These are phyloP conservation scores for Sparassis latifolia DNA, from an alignment of 1,284 basidiomycete species.

Conservation along the genomic window DNA sequence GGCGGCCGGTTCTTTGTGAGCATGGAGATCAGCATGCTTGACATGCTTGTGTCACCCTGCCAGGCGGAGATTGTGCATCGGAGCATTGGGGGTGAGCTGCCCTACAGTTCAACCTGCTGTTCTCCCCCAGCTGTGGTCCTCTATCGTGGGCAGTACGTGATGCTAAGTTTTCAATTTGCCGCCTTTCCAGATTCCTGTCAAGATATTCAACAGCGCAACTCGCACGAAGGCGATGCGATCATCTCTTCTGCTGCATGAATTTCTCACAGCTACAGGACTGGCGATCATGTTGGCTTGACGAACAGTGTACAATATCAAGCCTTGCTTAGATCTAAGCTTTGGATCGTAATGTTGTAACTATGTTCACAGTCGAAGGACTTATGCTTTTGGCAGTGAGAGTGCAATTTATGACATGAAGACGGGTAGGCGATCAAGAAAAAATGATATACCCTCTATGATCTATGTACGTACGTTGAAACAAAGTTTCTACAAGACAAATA, in stretches of 20 bases:
- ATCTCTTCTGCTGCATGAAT: conserved; percentile 49
- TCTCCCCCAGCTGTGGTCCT: conserved; percentile 46
- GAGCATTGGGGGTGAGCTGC: conserved; percentile 51
- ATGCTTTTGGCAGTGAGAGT: neutral
- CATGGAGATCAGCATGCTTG: conserved; percentile 44
- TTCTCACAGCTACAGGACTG: conserved; percentile 33
- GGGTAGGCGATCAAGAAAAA: neutral
- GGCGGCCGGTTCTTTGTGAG: conserved; percentile 57
- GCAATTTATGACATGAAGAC: neutral
- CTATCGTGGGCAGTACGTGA: conserved; percentile 37
- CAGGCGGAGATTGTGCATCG: conserved; percentile 60
- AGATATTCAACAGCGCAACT: conserved; percentile 50
- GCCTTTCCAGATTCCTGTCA: conserved; percentile 32
- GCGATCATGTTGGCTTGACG: conserved; percentile 36
- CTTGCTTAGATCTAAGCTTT: no score
- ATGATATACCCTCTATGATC: neutral
- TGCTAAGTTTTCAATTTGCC: neutral
- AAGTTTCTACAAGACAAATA: no score
- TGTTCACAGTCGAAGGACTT: neutral
- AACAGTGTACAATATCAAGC: no score
- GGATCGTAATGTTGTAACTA: conserved; percentile 24
- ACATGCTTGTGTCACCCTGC: conserved; percentile 54
- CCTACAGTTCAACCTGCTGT: conserved; percentile 47
- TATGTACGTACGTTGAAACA: no score
- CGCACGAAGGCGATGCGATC: conserved; percentile 53